Evolutionary conservation across 2,329 filamentous ascomycete species (phyloP).

Genomic region (Dothidotthia symphoricarpi): DNA sequence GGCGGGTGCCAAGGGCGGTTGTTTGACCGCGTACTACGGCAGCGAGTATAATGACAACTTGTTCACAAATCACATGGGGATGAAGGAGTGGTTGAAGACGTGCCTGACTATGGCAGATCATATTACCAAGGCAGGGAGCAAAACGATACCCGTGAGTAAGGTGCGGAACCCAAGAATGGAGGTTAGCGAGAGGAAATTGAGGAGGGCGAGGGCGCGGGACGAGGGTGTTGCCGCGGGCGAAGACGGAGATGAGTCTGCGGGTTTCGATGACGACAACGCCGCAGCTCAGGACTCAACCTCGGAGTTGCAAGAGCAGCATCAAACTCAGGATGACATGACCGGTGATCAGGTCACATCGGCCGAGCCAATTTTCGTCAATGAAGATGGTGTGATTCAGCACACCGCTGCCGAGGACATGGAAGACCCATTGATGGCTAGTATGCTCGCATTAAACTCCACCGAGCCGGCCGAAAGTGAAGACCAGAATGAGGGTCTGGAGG

Average conservation of each 20-base stretch:
- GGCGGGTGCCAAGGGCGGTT: conserved; percentile 23
- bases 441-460: conserved; percentile 1
- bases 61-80: not conserved
- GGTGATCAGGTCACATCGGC: too few relatives aligned
- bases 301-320: not conserved
- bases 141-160: conserved; percentile 14
- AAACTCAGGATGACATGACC: not conserved
- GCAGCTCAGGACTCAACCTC: too few relatives aligned
- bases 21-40: conserved; percentile 16
- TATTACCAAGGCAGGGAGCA: conserved; percentile 20
- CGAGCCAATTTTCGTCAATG: too few relatives aligned
- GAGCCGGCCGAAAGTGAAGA: too few relatives aligned
- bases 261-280: too few relatives aligned
- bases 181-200: conserved; percentile 15
- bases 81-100: conserved; percentile 17
- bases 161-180: conserved; percentile 10
- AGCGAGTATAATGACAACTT: not conserved
- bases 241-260: not conserved
- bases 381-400: not conserved
- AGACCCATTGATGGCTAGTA: conserved; percentile 2
- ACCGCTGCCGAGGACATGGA: conserved; percentile 1
- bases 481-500: too few relatives aligned
- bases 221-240: not conserved
- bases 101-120: conserved; percentile 20
- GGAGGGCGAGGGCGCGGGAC: conserved; percentile 1